Conservation (phyloP, 345 rosid genomes). For the Trapa bicornis region DNA sequence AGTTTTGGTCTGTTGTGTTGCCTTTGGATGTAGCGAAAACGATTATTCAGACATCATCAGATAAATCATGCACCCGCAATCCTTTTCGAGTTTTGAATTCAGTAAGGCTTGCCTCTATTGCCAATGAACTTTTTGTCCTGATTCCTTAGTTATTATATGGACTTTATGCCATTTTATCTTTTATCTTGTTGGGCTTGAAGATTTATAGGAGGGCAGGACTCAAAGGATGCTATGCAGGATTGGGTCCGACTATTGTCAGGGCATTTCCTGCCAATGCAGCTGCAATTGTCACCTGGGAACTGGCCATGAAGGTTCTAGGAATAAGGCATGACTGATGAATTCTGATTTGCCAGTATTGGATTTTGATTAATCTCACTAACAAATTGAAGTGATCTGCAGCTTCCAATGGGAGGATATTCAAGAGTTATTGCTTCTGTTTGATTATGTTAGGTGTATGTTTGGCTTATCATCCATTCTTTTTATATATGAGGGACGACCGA, state of each 20-base stretch:
- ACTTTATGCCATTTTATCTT: not conserved
- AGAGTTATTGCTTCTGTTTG: not conserved
- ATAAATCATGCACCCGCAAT: constrained; percentile 42
- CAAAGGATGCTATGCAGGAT: constrained; percentile 79
- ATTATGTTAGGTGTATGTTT: not conserved
- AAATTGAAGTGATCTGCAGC: not conserved
- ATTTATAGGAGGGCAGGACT: constrained; percentile 64
- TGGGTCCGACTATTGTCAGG: constrained; percentile 72
- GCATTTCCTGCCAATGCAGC: constrained; percentile 98
- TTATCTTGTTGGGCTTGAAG: constrained; percentile 19
- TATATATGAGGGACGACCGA: not conserved
- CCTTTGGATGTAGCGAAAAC: constrained; percentile 92
- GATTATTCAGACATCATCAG: constrained; percentile 69
- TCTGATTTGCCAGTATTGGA: not conserved
- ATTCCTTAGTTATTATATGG: not conserved
- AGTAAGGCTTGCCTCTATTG: constrained; percentile 21
- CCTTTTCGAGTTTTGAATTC: constrained; percentile 61
- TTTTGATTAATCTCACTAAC: not conserved
- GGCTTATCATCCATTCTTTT: not conserved
- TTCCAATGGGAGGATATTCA: not conserved
- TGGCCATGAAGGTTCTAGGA: constrained; percentile 66
- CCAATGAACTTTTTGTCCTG: not conserved
- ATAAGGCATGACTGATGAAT: constrained; percentile 30
- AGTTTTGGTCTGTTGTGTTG: constrained; percentile 80
- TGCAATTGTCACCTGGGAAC: constrained; percentile 94